Evolutionary conservation across 2,329 filamentous ascomycete species (phyloP).

Genomic region (Ploettnerulaceae sp.): DNA sequence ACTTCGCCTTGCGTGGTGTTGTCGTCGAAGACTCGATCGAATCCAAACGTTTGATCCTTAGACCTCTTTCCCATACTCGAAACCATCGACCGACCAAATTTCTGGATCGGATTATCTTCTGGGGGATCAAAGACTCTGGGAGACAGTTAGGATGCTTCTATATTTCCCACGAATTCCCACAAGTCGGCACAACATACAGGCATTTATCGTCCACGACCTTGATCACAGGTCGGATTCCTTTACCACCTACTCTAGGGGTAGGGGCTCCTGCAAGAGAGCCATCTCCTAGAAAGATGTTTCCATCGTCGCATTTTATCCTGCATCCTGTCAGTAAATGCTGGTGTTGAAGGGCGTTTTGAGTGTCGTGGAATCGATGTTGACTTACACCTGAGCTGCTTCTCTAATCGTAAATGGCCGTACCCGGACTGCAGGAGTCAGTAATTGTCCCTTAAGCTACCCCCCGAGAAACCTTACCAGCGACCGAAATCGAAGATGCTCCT

Average conservation of each 20-base stretch:
- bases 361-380: too few species aligned
- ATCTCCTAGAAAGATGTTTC: slow-evolving; percentile 89
- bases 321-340: slow-evolving; percentile 17
- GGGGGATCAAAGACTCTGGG: slow-evolving; percentile 96
- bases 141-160: too few species aligned
- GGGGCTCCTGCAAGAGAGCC: slow-evolving; percentile 87
- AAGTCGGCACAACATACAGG: slow-evolving; percentile 81
- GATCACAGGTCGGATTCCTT: slow-evolving; percentile 85
- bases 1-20: slow-evolving; percentile 88
- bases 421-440: slow-evolving; percentile 45
- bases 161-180: too few species aligned
- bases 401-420: slow-evolving; percentile 75
- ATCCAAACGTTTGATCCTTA: slow-evolving; percentile 96
- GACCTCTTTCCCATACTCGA: slow-evolving; percentile 78
- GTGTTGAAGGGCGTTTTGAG: background rate
- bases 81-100: slow-evolving; percentile 77
- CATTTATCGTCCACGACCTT: slow-evolving; percentile 96
- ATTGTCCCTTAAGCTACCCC: background rate
- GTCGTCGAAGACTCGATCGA: slow-evolving; percentile 95
- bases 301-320: slow-evolving; percentile 63
- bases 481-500: slow-evolving; percentile 36
- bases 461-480: slow-evolving; percentile 28
- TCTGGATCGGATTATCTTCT: slow-evolving; percentile 87
- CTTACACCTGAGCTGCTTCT: slow-evolving; percentile 86
- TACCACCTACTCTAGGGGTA: slow-evolving; percentile 76